Evolutionary conservation across 129 eudicot species (phyloP).

Genomic region (Deinandra increscens): DNA sequence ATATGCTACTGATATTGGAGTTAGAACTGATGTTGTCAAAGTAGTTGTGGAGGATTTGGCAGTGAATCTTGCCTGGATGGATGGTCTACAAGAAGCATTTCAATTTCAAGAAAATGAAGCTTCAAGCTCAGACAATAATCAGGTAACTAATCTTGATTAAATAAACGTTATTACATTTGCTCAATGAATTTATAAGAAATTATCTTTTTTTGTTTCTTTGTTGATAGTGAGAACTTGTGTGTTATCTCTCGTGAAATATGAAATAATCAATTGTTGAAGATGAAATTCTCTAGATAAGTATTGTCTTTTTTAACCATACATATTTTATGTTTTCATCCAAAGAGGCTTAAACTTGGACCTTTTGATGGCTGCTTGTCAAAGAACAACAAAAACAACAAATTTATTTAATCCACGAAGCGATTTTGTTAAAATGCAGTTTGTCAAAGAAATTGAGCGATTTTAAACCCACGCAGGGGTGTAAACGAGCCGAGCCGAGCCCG

Average conservation of each 20-base stretch:
- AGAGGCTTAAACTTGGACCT: not conserved
- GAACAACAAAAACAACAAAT: too few species aligned
- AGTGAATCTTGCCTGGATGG: conserved; percentile 67
- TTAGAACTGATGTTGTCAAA: conserved; percentile 76
- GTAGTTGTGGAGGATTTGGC: conserved; percentile 82
- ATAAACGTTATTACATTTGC: not conserved
- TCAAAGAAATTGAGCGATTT: not conserved
- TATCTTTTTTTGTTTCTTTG: conserved; percentile 23
- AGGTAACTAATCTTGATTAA: conserved; percentile 26
- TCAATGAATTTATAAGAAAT: not conserved
- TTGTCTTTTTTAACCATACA: conserved; percentile 6
- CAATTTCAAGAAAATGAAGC: conserved; percentile 37
- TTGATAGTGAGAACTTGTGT: conserved; percentile 7
- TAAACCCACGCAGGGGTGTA: too few species aligned
- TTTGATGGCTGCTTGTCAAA: conserved; percentile 33
- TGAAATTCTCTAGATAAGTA: conserved; percentile 9
- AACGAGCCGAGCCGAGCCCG: too few species aligned
- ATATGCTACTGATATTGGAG: conserved; percentile 86
- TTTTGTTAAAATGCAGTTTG: not conserved
- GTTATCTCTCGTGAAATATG: conserved; percentile 15
- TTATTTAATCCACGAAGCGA: too few species aligned
- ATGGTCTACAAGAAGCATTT: conserved; percentile 33
- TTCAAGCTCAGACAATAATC: conserved; percentile 7
- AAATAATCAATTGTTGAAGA: conserved; percentile 4
- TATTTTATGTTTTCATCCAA: not conserved